Base-by-base conservation (phyloP, 2,329 filamentous ascomycete species). In the Aureobasidium sp. region DNA sequence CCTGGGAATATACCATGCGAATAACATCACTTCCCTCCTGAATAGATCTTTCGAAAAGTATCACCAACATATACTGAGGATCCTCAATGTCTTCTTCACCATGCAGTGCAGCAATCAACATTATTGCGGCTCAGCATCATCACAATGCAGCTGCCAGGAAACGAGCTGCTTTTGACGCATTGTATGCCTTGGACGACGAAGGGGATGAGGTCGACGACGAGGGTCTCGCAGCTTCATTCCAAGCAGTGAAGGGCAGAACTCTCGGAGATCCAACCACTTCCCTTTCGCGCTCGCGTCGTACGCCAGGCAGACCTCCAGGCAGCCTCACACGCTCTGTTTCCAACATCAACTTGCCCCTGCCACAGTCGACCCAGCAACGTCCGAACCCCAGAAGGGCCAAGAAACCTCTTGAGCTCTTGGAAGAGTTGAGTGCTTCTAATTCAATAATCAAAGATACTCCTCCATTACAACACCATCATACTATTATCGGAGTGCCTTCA, bases 321-420 rank as follows among this genome's bases (percentile, higher is more conserved):
- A 58, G 31, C 45, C 25, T 71, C 2, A 57, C 66, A 27, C 69
- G 68, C 14, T 69, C 70, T 2, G 27, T 63, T 1, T 72, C 70
- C 20, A 68, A 44, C 41, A 42, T 60, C 1, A 31, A n/a, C 17
- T 22, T 47, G 34, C 11, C 45, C n/a, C 41, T 42, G 5, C 9
- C 49, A 36, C 36, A 17, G 12, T 15, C 51, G 15, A n/a, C 39
- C 3, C 48, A 45, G 29, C 37, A 48, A 29, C 22, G 0, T 20
- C 6, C 49, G 1, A 49, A 48, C 2, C 34, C 49, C 1, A 62
- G 27, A 12, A 62, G 51, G 25, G 31, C 41, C 41, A 55, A 45
- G 42, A 53, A 25, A 39, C 42, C 42, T 41, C 41, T 42, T 15
- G 27, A 45, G 51, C 49, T 62, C 29, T 31, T 55, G 34, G 51